A percentile compares a stretch with the other conserved stretches of the same genome.
phyloP scores from a whole-genome alignment of 2,329 filamentous ascomycete genomes.

The Bimuria novae-zelandiae region DNA sequence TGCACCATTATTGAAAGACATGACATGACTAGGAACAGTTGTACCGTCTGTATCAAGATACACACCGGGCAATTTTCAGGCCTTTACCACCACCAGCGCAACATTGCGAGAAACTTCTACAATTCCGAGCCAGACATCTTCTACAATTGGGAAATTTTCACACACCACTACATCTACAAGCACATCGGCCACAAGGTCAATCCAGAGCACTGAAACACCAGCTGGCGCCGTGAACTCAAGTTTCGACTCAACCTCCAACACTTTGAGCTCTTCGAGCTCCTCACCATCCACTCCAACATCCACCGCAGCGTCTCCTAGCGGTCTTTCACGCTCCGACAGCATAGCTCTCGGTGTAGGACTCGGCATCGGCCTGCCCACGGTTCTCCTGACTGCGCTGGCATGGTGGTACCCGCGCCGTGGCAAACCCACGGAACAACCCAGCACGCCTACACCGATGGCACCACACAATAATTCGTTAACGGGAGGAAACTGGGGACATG shows the following conservation, averaged over 20 bases:
- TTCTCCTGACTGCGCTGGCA: not conserved
- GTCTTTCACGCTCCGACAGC: not conserved
- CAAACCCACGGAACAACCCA: not conserved
- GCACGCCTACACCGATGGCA: not conserved
- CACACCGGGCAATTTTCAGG: not conserved
- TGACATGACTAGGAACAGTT: not conserved
- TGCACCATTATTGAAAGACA: not conserved
- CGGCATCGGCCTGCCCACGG: slow-evolving; percentile 1
- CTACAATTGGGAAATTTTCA: no score
- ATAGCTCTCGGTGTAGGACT: not conserved
- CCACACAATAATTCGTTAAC: not conserved
- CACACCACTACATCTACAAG: no score
- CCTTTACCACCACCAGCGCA: not conserved
- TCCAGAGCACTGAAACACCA: not conserved
- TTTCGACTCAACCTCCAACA: not conserved
- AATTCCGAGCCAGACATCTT: not conserved
- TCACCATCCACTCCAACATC: not conserved
- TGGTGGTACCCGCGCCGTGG: not conserved
- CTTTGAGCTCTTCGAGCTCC: not conserved
- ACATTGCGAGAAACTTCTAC: not conserved
- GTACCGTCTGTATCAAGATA: not conserved
- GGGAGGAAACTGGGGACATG: no score
- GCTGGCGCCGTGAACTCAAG: not conserved
- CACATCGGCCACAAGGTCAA: not conserved
- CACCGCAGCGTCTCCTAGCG: not conserved